phyloP scores from a whole-genome alignment of 2,329 filamentous ascomycete genomes.

The Leptographium lundbergii region DNA sequence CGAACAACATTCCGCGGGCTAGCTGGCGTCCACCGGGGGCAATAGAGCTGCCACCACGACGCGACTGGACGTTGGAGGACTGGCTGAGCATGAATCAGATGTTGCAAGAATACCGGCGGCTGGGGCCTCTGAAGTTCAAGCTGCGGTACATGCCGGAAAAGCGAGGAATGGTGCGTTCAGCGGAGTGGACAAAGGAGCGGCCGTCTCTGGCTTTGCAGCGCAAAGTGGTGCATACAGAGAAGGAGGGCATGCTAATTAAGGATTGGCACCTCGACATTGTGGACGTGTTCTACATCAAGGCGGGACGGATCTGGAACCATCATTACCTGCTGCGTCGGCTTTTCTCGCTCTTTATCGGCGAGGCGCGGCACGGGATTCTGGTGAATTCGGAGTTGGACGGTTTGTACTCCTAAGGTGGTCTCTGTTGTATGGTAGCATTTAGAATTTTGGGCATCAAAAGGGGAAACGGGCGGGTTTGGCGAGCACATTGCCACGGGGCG shows the following conservation, averaged over 20 bases:
- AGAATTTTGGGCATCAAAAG: neutral
- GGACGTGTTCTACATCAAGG: slow-evolving; percentile 35
- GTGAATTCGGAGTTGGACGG: neutral
- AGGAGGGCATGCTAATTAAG: slow-evolving; percentile 34
- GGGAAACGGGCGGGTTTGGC: neutral
- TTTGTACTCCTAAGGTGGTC: neutral
- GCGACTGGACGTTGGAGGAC: slow-evolving; percentile 23
- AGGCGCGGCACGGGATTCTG: slow-evolving; percentile 23
- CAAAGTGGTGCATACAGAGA: slow-evolving; percentile 33
- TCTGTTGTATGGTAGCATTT: neutral
- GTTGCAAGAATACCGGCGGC: slow-evolving; percentile 35
- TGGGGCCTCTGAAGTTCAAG: slow-evolving; percentile 26
- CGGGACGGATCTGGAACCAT: slow-evolving; percentile 36
- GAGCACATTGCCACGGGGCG: neutral
- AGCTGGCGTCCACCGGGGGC: slow-evolving; percentile 2
- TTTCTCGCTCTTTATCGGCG: slow-evolving; percentile 40
- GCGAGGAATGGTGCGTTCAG: slow-evolving; percentile 9
- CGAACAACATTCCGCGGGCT: slow-evolving; percentile 4
- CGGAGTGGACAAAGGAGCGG: neutral
- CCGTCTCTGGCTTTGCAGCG: slow-evolving; percentile 25
- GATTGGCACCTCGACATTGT: slow-evolving; percentile 46
- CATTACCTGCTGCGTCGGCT: slow-evolving; percentile 35
- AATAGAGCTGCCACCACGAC: neutral
- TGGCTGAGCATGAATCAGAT: slow-evolving; percentile 41
- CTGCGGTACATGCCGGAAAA: slow-evolving; percentile 15